These are phyloP conservation scores for Cichorium intybus DNA, from an alignment of 140 eudicot species.

Conservation along the genomic window DNA sequence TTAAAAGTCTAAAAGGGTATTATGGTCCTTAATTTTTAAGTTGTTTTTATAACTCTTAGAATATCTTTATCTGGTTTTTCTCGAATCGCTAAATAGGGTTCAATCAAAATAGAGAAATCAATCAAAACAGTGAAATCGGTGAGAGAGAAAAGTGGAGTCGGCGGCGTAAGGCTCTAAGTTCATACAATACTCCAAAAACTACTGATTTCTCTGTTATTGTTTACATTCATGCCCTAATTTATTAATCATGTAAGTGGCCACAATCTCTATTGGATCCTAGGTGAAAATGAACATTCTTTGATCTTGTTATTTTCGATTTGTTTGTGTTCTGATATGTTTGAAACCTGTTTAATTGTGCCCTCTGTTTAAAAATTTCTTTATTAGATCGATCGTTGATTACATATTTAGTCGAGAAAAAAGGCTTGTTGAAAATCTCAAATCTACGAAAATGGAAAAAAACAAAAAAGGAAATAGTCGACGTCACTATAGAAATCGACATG, in stretches of 20 bases:
- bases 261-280: conserved; percentile 2
- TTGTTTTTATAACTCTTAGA: too few species aligned
- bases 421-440: conserved; percentile 42
- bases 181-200: neutral
- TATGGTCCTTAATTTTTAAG: too few species aligned
- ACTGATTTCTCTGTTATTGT: conserved; percentile 1
- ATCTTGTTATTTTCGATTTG: neutral
- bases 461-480: conserved; percentile 41
- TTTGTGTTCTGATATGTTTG: conserved; percentile 1
- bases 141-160: conserved; percentile 25
- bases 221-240: conserved; percentile 17
- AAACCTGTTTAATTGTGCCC: neutral
- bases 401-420: conserved; percentile 56
- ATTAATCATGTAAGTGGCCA: conserved; percentile 6
- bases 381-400: conserved; percentile 52
- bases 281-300: conserved; percentile 4
- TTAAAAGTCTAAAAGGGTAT: too few species aligned
- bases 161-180: conserved; percentile 17
- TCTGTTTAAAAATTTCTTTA: neutral
- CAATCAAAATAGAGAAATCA: too few species aligned
- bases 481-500: conserved; percentile 63
- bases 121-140: conserved; percentile 28
- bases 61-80: too few species aligned
- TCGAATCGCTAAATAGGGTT: too few species aligned
- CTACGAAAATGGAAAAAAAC: conserved; percentile 56